These are phyloP conservation scores for Phytophthora sp. DNA, from an alignment of 352 stramenopile genomes.

Conservation along the genomic window DNA sequence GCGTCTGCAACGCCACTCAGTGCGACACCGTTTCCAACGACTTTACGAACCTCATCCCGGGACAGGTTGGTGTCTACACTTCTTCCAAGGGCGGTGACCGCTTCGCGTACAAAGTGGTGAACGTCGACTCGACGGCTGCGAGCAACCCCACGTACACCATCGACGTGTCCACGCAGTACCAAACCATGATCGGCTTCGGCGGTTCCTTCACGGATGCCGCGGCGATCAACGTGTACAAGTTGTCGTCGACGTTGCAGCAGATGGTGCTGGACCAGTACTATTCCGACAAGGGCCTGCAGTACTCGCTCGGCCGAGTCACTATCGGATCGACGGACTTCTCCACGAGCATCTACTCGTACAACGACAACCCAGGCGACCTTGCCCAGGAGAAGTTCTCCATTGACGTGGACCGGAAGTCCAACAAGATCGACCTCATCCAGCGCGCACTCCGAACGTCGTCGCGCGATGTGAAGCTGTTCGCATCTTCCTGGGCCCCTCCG, in stretches of 20 bases:
- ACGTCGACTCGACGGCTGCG: constrained; percentile 14
- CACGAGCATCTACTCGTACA: constrained; percentile 84
- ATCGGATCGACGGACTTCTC: constrained; percentile 91
- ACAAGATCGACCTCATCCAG: constrained; percentile 80
- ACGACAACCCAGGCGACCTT: constrained; percentile 67
- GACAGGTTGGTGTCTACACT: constrained; percentile 46
- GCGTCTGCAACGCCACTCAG: constrained; percentile 45
- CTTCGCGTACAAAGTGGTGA: constrained; percentile 34
- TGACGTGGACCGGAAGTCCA: constrained; percentile 64
- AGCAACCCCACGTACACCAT: constrained; percentile 40
- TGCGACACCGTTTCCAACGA: constrained; percentile 55
- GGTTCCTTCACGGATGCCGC: constrained; percentile 89
- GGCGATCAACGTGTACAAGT: constrained; percentile 79
- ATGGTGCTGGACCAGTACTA: constrained; percentile 81
- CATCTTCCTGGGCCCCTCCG: constrained; percentile 87
- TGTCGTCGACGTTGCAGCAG: constrained; percentile 60
- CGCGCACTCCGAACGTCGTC: constrained; percentile 47
- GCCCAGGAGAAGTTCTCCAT: constrained; percentile 77
- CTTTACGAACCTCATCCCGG: constrained; percentile 38
- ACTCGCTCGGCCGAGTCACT: constrained; percentile 77
- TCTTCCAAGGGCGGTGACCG: constrained; percentile 48
- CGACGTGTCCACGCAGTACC: constrained; percentile 51
- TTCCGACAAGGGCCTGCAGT: constrained; percentile 69
- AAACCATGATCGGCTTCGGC: constrained; percentile 89
- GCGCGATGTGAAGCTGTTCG: constrained; percentile 71